Percentiles rank a stretch among this genome's conserved stretches.
Conservation (phyloP, 179 eudicot genomes). For the Carnegiea gigantea region DNA sequence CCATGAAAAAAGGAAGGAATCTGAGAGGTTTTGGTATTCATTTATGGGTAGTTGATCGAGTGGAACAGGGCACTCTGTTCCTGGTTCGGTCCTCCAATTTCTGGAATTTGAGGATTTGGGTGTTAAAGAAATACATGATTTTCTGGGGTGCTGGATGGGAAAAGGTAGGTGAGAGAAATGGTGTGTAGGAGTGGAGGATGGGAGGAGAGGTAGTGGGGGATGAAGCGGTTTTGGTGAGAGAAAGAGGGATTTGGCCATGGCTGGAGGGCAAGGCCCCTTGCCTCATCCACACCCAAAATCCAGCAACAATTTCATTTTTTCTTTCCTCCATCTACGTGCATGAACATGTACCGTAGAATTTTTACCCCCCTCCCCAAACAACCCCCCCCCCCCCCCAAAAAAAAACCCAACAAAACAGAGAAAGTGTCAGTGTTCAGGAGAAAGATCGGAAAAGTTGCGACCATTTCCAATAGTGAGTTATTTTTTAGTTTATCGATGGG, state of each 20-base stretch:
- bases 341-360: no score
- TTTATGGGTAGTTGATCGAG: conserved; percentile 78
- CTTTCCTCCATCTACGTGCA: no score
- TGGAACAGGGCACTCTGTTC: conserved; percentile 79
- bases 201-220: background rate
- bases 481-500: no score
- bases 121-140: conserved; percentile 17
- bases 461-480: no score
- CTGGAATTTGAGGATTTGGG: conserved; percentile 22
- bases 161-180: conserved; percentile 12
- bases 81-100: conserved; percentile 40
- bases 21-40: conserved; percentile 72
- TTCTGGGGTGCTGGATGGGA: conserved; percentile 10
- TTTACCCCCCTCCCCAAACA: no score
- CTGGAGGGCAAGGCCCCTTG: background rate
- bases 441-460: no score
- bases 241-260: conserved; percentile 24
- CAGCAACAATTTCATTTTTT: no score
- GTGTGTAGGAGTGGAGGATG: background rate
- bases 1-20: conserved; percentile 80
- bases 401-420: no score
- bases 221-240: conserved; percentile 26
- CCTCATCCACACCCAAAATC: background rate
- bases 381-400: no score
- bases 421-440: no score